These are phyloP conservation scores for Blastobotrys proliferans DNA, from an alignment of 1,139 yeast species.

Conservation along the genomic window DNA sequence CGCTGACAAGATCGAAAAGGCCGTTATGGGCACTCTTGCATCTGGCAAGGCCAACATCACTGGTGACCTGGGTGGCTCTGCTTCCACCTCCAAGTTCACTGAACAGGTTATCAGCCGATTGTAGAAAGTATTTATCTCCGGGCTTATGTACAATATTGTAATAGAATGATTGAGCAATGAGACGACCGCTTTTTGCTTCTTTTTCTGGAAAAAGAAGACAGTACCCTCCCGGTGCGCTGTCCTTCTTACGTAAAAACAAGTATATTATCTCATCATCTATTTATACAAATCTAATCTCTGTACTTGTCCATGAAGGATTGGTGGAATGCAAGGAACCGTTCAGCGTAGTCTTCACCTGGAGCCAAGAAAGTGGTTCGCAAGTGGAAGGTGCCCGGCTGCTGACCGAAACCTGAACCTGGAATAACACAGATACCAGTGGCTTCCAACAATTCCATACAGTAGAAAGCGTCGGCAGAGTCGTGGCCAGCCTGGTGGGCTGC, in stretches of 20 bases:
- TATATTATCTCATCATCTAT: too few relatives aligned
- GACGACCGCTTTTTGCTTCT: too few relatives aligned
- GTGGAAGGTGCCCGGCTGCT: conserved; percentile 81
- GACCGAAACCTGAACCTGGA: conserved; percentile 97
- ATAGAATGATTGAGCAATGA: too few relatives aligned
- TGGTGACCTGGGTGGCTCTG: conserved; percentile 91
- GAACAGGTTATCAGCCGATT: conserved; percentile 66
- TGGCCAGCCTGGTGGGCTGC: conserved; percentile 54
- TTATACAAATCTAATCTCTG: conserved; percentile 25
- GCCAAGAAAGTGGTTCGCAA: conserved; percentile 94
- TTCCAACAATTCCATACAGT: conserved; percentile 78
- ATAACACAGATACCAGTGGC: conserved; percentile 95
- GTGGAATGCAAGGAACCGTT: conserved; percentile 74
- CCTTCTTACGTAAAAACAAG: too few relatives aligned
- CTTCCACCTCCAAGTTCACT: conserved; percentile 85
- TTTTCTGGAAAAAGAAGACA: too few relatives aligned
- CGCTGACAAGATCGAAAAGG: conserved; percentile 81
- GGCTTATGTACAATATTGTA: too few relatives aligned
- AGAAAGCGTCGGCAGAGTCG: conserved; percentile 71
- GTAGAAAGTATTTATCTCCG: conserved; percentile 14
- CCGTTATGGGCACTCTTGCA: conserved; percentile 89
- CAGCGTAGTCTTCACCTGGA: conserved; percentile 88
- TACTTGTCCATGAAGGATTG: conserved; percentile 59
- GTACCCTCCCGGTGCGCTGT: too few relatives aligned
- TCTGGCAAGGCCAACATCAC: conserved; percentile 93